A percentile compares a stretch with the other conserved stretches of the same genome.
phyloP scores from a whole-genome alignment of 1,284 basidiomycete species.

The Fomitopsis schrenkii region DNA sequence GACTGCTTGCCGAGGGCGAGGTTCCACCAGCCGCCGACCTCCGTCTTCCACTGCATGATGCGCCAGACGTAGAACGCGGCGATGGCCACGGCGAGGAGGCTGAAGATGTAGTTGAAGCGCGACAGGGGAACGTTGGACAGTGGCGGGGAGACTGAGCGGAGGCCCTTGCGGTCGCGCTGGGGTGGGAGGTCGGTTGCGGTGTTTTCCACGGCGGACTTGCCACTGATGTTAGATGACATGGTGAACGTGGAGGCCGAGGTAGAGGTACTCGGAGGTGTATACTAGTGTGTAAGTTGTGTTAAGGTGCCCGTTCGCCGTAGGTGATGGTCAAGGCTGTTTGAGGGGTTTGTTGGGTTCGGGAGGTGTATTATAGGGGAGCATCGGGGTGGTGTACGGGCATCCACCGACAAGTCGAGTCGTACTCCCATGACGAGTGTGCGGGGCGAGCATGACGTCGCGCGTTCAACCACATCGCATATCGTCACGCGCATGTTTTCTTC shows the following conservation, averaged over 20 bases:
- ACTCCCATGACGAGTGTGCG: neutral
- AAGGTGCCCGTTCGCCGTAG: neutral
- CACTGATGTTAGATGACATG: slow-evolving; percentile 18
- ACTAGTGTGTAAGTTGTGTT: no score
- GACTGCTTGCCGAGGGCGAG: slow-evolving; percentile 39
- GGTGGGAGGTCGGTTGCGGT: slow-evolving; percentile 28
- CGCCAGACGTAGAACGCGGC: slow-evolving; percentile 48
- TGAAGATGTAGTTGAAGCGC: slow-evolving; percentile 47
- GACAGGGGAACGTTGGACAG: slow-evolving; percentile 26
- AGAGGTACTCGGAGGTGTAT: no score
- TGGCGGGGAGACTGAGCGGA: slow-evolving; percentile 31
- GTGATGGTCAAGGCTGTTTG: neutral
- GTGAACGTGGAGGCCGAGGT: neutral
- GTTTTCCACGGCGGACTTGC: slow-evolving; percentile 12
- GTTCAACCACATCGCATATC: neutral
- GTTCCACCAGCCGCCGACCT: slow-evolving; percentile 60
- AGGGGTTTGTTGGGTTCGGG: neutral
- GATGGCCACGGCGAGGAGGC: slow-evolving; percentile 38
- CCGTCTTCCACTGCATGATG: slow-evolving; percentile 44
- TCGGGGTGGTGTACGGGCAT: neutral
- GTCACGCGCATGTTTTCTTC: neutral
- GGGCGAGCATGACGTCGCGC: neutral
- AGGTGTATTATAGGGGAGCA: neutral
- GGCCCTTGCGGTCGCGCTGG: slow-evolving; percentile 24
- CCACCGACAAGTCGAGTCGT: neutral